phyloP scores from a whole-genome alignment of 805 yeast genomes.

The Myxozyma neotropica region DNA sequence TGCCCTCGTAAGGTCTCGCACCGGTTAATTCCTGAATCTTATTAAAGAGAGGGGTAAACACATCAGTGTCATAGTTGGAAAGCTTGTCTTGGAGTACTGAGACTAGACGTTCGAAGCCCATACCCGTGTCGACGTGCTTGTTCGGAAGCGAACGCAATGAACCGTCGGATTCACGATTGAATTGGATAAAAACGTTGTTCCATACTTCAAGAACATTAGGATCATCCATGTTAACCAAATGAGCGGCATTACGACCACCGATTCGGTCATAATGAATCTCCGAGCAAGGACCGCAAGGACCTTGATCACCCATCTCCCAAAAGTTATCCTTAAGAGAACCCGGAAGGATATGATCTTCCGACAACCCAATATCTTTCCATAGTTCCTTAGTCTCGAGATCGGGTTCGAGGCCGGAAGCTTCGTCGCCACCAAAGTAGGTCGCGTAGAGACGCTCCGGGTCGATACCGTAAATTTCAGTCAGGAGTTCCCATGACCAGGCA shows the following conservation, averaged over 20 bases:
- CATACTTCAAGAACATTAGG: conserved; percentile 97
- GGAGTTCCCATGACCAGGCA: conserved; percentile 83
- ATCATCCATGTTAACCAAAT: conserved; percentile 91
- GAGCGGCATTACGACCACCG: conserved; percentile 95
- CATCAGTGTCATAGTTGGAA: conserved; percentile 97
- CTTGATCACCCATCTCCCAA: conserved; percentile 99
- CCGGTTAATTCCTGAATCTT: conserved; percentile 92
- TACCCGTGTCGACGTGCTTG: conserved; percentile 95
- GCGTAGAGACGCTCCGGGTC: conserved; percentile 82
- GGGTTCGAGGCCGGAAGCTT: conserved; percentile 76
- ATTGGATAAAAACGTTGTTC: conserved; percentile 97
- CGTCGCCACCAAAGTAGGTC: conserved; percentile 95
- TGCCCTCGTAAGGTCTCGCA: conserved; percentile 87
- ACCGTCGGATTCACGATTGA: conserved; percentile 88
- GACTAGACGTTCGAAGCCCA: conserved; percentile 98
- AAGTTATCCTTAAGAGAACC: conserved; percentile 91
- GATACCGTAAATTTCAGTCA: conserved; percentile 82
- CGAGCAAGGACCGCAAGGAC: conserved; percentile 99
- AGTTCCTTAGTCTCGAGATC: conserved; percentile 89
- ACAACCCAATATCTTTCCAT: conserved; percentile 87
- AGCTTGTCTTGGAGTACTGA: conserved; percentile 87
- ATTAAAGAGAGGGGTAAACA: conserved; percentile 83
- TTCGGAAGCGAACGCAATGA: conserved; percentile 83
- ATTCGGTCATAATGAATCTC: conserved; percentile 97
- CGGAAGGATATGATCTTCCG: conserved; percentile 89